Base-by-base conservation (phyloP, 192 early-diverging fungal species). In the Coemansia sp. region DNA sequence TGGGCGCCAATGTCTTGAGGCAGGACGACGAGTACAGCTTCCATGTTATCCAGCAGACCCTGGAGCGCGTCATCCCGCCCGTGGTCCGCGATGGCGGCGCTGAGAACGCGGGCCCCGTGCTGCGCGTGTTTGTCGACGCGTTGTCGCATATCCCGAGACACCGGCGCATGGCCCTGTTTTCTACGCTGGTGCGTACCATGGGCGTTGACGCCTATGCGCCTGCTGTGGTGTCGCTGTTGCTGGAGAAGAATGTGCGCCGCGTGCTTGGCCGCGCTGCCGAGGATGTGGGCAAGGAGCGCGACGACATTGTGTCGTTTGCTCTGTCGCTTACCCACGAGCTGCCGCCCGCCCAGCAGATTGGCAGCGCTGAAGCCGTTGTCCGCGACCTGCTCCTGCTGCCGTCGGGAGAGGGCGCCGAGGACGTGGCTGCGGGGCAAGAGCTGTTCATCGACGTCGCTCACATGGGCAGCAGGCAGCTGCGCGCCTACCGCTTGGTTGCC, bases 21-120 rank as follows among this genome's bases (percentile, higher is more conserved):
- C 94, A 94, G 74, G 95, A 99, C 76, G 95, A 99, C 74, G 90
- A 92, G 69, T 99, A 94, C 84, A 93, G 89, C 68, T 96, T 96
- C 89, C 89, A 91, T 51, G 94, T 97, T 5, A 97, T 99, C 64
- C 90, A 93, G 60, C 89, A 90, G 71, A 95, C 94, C 5, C 70
- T 97, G 38, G 89, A 90, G 66, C 91, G 90, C 50, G 88, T 99
- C 20, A 76, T 99, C 58, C 94, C 94, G 23, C 84, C 94, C 13
- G 77, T 98, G 62, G 84, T 73, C 34, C 65, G 66, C 38, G 66
- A 62, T 11, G 62, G 34, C 16, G 65, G 67, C 40, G 72, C 77
- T 36, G 56, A 82, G 3, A 73, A 88, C 31, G 88, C 94, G 14
- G 88, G 87, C 18, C 89, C 89, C 5, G 88, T 96, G 40, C 75